Evolutionary conservation across 306 rosid species (phyloP).

Genomic region (Casuarina glauca): DNA sequence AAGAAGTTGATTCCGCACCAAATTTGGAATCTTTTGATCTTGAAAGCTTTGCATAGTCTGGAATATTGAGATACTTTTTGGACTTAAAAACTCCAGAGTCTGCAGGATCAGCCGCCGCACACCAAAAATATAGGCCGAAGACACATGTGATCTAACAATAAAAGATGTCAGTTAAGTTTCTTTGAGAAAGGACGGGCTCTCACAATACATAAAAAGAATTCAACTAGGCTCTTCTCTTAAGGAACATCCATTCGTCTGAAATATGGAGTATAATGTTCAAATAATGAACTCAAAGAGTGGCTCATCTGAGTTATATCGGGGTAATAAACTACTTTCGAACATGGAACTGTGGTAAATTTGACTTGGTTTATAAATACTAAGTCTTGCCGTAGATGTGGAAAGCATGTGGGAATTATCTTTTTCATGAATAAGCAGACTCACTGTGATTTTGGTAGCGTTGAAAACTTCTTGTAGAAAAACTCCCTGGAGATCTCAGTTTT

Average conservation of each 20-base stretch:
- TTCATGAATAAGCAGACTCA: not conserved
- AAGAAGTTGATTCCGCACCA: constrained; percentile 67
- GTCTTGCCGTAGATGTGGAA: not conserved
- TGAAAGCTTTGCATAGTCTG: constrained; percentile 50
- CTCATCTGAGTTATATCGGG: not conserved
- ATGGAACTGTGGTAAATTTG: not conserved
- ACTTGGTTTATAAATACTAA: not conserved
- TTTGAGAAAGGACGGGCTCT: not conserved
- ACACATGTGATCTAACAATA: constrained; percentile 80
- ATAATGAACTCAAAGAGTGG: not conserved
- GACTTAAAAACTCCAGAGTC: constrained; percentile 95
- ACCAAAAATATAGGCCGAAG: constrained; percentile 90
- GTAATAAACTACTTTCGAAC: not conserved
- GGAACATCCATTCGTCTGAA: not conserved
- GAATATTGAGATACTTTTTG: constrained; percentile 71
- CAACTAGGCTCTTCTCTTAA: not conserved
- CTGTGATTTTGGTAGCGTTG: not conserved
- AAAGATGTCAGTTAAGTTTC: constrained; percentile 24
- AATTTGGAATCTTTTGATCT: constrained; percentile 54
- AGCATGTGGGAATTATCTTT: too few species aligned
- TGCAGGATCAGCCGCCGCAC: constrained; percentile 98
- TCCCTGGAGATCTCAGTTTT: not conserved
- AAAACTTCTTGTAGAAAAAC: not conserved
- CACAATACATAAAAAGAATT: not conserved
- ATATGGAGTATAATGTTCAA: not conserved